These are phyloP conservation scores for Cyberlindnera japonica DNA, from an alignment of 805 yeast genomes.

Conservation along the genomic window DNA sequence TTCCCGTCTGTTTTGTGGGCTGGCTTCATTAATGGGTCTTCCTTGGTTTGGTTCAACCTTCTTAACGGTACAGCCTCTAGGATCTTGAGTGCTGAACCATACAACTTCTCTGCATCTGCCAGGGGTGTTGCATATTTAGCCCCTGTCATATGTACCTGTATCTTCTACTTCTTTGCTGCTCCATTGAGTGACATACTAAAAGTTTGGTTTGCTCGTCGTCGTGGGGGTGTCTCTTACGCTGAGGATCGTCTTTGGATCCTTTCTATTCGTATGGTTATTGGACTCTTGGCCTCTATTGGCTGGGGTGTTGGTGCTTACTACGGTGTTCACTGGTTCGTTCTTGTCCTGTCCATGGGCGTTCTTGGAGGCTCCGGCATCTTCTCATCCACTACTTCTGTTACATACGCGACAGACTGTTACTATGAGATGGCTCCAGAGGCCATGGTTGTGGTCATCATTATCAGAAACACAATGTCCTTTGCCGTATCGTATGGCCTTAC, in stretches of 20 bases:
- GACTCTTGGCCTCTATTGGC: slow-evolving; percentile 51
- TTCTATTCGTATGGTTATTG: slow-evolving; percentile 41
- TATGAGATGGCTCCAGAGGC: slow-evolving; percentile 50
- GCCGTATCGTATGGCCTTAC: slow-evolving; percentile 58
- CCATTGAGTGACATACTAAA: slow-evolving; percentile 48
- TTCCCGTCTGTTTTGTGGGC: slow-evolving; percentile 57
- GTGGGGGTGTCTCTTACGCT: slow-evolving; percentile 50
- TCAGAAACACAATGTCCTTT: slow-evolving; percentile 56
- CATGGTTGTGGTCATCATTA: slow-evolving; percentile 52
- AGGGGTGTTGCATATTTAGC: slow-evolving; percentile 51
- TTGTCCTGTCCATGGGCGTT: slow-evolving; percentile 51
- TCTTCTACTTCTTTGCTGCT: slow-evolving; percentile 46
- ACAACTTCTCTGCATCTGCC: slow-evolving; percentile 43
- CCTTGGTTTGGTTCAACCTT: slow-evolving; percentile 45
- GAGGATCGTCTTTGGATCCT: slow-evolving; percentile 56
- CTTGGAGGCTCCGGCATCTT: slow-evolving; percentile 53
- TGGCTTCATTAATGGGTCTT: slow-evolving; percentile 49
- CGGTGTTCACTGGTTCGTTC: slow-evolving; percentile 51
- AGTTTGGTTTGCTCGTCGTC: slow-evolving; percentile 42
- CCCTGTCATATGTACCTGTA: slow-evolving; percentile 44
- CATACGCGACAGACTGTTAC: slow-evolving; percentile 54
- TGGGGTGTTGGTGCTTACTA: slow-evolving; percentile 64
- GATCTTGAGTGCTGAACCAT: slow-evolving; percentile 44
- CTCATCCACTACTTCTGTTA: slow-evolving; percentile 40
- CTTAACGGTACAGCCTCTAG: slow-evolving; percentile 45